Conservation (phyloP, 2,329 filamentous ascomycete species). For the Colletotrichum musicola region DNA sequence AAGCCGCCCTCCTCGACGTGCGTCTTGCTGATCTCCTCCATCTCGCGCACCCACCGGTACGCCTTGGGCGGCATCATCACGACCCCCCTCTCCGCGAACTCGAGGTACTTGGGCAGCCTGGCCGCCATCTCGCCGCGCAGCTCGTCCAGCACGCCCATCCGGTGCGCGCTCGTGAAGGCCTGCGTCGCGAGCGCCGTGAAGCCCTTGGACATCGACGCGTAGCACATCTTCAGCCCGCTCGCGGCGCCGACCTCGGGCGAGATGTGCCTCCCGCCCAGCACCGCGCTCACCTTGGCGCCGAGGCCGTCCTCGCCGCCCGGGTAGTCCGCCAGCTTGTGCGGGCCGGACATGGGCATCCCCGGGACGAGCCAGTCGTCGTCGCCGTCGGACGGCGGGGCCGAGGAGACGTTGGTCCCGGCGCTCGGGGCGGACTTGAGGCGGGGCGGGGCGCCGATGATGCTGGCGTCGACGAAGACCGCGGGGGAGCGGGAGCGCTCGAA, state of each 20-base stretch:
- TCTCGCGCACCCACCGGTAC: slow-evolving; percentile 82
- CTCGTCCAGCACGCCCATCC: slow-evolving; percentile 71
- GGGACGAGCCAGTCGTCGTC: slow-evolving; percentile 53
- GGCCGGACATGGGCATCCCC: slow-evolving; percentile 63
- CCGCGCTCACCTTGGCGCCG: slow-evolving; percentile 54
- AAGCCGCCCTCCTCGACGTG: slow-evolving; percentile 76
- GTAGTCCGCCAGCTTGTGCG: slow-evolving; percentile 54
- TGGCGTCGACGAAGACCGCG: slow-evolving; percentile 68
- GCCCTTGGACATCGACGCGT: slow-evolving; percentile 71
- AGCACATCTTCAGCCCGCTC: slow-evolving; percentile 75
- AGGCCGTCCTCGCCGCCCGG: slow-evolving; percentile 45
- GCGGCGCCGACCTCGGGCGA: slow-evolving; percentile 65
- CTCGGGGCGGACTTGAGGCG: slow-evolving; percentile 46
- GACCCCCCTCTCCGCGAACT: slow-evolving; percentile 63
- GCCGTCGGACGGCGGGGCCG: slow-evolving; percentile 24
- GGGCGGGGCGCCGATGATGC: slow-evolving; percentile 69
- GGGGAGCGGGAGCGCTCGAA: slow-evolving; percentile 55
- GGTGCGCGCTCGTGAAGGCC: slow-evolving; percentile 76
- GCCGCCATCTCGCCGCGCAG: slow-evolving; percentile 67
- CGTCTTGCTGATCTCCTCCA: slow-evolving; percentile 79
- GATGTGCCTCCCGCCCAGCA: slow-evolving; percentile 64
- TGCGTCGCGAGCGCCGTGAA: slow-evolving; percentile 78
- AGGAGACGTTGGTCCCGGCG: slow-evolving; percentile 37
- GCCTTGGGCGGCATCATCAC: slow-evolving; percentile 78
- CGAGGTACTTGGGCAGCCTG: slow-evolving; percentile 60